Base-by-base conservation (phyloP, 148 eudicot species). In the Oxyria digyna region DNA sequence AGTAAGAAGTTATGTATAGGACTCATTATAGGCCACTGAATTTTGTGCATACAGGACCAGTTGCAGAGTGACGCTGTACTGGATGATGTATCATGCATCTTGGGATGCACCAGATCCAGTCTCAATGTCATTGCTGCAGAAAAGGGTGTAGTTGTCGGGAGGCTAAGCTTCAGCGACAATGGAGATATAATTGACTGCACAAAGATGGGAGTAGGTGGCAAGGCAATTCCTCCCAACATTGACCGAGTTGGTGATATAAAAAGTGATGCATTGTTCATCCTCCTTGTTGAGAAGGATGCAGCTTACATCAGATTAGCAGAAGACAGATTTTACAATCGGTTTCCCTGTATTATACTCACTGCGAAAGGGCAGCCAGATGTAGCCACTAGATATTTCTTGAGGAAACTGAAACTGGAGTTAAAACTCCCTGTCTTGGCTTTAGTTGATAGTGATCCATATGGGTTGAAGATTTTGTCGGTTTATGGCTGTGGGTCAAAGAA, bases 401-500 rank as follows among this genome's bases (percentile, higher is more conserved):
- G 88, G 85, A 94, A 91, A 77, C 74, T 94, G 89, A 94, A 88
- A 78, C 68, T 78, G 77, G 99, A 94, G 76, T 29, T 94, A 73
- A 88, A 87, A 64, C 74, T 94, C 43, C 99, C 96, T 0, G 97
- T 94, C 4, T 72, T 94, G 73, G 99, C 99, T 0, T 77, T 94
- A 68, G 97, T 94, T 46, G 99, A 94, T 67, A 94, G 96, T 74
- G 99, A 94, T 81, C 99, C 96, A 0, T 94, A 91, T 52, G 97
- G 97, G 65, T 72, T 94, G 79, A 94, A 94, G 84, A 94, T 91
- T 1, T 52, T 94, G 73, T 94, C 99, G 1, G 96, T 94, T 17
- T 91, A 94, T 69, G 97, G 97, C 0, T 94, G 97, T 76, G 97
- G 99, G 4, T 94, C 97, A 10, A 94, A 94, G 89, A 94, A 94